A percentile compares a stretch with the other conserved stretches of the same genome.
phyloP scores from a whole-genome alignment of 1,139 yeast species.

The Torulaspora globosa region DNA sequence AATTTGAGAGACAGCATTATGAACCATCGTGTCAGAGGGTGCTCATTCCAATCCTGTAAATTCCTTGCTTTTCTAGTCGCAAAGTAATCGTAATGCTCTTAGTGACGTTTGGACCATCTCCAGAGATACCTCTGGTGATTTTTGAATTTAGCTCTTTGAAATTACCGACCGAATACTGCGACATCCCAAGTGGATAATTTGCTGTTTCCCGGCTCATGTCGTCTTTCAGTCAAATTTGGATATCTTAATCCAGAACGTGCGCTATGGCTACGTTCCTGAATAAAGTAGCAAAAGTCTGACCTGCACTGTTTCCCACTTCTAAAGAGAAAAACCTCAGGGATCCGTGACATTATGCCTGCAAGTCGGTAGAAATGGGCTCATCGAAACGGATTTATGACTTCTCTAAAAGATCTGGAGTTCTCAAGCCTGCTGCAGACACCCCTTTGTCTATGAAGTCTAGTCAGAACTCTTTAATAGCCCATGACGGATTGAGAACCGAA shows the following conservation, averaged over 20 bases:
- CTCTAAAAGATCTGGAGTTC: no score
- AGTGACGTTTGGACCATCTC: conserved; percentile 16
- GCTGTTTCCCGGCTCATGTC: conserved; percentile 31
- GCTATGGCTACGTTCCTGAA: conserved; percentile 27
- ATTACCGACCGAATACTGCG: conserved; percentile 37
- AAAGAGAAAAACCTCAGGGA: conserved; percentile 28
- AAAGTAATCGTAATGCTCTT: conserved; percentile 14
- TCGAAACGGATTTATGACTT: no score
- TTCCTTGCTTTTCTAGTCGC: conserved; percentile 34
- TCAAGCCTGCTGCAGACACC: no score
- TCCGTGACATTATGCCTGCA: conserved; percentile 40
- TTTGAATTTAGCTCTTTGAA: conserved; percentile 39
- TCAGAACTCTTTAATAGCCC: no score
- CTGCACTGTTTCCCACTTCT: conserved; percentile 15
- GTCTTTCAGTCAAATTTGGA: conserved; percentile 12
- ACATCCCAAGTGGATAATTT: conserved; percentile 36
- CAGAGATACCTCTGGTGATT: conserved; percentile 30
- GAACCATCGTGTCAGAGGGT: conserved; percentile 39
- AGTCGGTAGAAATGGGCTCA: conserved; percentile 25
- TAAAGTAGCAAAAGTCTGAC: conserved; percentile 4
- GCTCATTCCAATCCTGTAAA: conserved; percentile 42
- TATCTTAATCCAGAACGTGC: conserved; percentile 19
- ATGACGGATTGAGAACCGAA: conserved; percentile 48
- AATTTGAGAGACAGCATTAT: conserved; percentile 44
- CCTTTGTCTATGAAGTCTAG: no score